Base-by-base conservation (phyloP, 1,284 basidiomycete species). In the Neonothopanus nambi region DNA sequence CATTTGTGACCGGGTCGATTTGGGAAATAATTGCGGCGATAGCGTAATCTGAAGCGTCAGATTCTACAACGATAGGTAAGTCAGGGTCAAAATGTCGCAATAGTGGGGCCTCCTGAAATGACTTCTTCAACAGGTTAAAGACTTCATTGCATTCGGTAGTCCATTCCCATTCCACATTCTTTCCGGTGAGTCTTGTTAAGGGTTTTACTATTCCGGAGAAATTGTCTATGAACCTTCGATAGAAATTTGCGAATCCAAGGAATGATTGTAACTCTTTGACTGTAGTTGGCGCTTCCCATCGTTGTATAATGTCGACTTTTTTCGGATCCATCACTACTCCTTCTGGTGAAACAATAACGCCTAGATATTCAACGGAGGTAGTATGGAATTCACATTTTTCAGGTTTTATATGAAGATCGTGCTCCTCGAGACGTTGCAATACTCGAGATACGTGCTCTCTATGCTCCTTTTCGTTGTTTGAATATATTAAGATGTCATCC, bases 191-290 rank as follows among this genome's bases (percentile, higher is more conserved):
- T n/a, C 38, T 30, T 15, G 37, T 45, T 1, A 75, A 44, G 1
- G 69, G 68, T 2, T n/a, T 17, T 2, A 62, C 59, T 18, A 69
- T 63, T 8, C 56, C 33, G 0, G 69, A 61, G 55, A 62, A 75
- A 18, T 60, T 49, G 15, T 57, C 36, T 23, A 75, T 67, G 55
- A 74, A 75, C n/a, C 63, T 52, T 0, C 66, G 51, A 51, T 74
- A 75, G 56, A 67, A 72, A 58, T 67, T 69, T 11, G 61, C 61
- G 37, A 75, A 66, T 11, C 72, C 72, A 1, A 75, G 48, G 60
- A 76, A 74, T 1, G 43, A 33, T 51, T 67, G 65, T 18, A 68
- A 40, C 24, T 70, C 56, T 35, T 59, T 59, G 18, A 70, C 53
- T 8, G 30, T 60, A 1, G 28, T 57, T 1, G 71, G 72, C 2